Conservation (phyloP, 768 basidiomycete species). For the Collybiopsis confluens region DNA sequence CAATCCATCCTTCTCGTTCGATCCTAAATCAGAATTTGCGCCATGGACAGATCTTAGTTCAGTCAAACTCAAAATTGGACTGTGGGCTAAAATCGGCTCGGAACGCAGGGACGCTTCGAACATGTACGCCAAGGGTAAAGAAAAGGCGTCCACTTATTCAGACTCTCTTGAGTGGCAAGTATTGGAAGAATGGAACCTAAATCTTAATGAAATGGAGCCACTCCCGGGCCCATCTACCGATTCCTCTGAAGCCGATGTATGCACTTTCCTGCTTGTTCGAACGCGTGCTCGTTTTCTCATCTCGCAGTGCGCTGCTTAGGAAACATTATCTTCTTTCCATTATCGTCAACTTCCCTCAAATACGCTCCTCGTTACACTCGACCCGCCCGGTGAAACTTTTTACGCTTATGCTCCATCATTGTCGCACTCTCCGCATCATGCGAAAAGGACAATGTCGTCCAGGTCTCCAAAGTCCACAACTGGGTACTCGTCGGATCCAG, state of each 20-base stretch:
- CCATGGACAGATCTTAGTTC: constrained; percentile 51
- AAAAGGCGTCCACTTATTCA: constrained; percentile 26
- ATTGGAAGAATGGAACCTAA: constrained; percentile 64
- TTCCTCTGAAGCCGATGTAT: constrained; percentile 19
- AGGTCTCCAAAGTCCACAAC: constrained; percentile 52
- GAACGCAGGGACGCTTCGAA: constrained; percentile 14
- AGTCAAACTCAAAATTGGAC: constrained; percentile 47
- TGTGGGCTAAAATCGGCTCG: constrained; percentile 49
- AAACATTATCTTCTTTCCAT: not conserved
- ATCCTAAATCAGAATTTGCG: constrained; percentile 53
- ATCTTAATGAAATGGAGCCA: constrained; percentile 52
- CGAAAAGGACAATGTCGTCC: constrained; percentile 12
- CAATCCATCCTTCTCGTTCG: constrained; percentile 69
- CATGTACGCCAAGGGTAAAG: constrained; percentile 33
- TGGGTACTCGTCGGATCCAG: constrained; percentile 74
- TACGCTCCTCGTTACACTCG: constrained; percentile 62
- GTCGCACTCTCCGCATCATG: constrained; percentile 15
- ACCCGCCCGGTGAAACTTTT: constrained; percentile 56
- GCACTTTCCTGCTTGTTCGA: not conserved
- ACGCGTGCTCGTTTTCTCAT: constrained; percentile 1
- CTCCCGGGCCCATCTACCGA: constrained; percentile 52
- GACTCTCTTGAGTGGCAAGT: constrained; percentile 48
- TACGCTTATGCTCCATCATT: constrained; percentile 40
- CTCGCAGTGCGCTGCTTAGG: not conserved
- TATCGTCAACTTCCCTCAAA: constrained; percentile 58